phyloP scores from a whole-genome alignment of 1,284 basidiomycete genomes.

The Malassezia restricta region DNA sequence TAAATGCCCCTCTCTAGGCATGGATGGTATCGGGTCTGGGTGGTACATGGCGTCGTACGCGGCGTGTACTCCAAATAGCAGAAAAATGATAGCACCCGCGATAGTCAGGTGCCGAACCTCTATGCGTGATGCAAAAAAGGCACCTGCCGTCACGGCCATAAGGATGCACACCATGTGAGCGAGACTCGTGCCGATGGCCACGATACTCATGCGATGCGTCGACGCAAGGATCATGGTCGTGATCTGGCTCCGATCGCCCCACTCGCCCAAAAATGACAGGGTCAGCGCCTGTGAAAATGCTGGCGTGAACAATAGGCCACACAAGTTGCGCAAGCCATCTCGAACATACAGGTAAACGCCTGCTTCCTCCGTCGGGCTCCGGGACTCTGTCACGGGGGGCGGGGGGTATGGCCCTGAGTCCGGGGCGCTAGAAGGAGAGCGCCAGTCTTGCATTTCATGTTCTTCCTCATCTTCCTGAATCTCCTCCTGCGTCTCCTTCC shows the following conservation, averaged over 20 bases:
- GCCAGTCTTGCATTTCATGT: constrained; percentile 53
- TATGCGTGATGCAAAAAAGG: constrained; percentile 60
- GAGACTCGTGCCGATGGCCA: constrained; percentile 14
- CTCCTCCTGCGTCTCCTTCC: constrained; percentile 56
- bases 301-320: constrained; percentile 70
- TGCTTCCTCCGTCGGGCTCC: neutral
- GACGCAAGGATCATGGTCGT: constrained; percentile 92
- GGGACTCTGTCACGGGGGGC: neutral
- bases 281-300: constrained; percentile 92
- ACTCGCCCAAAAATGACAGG: constrained; percentile 91
- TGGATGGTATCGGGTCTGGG: neutral
- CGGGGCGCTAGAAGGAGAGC: constrained; percentile 14
- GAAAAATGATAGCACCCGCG: constrained; percentile 67
- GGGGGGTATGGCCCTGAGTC: neutral
- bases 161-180: constrained; percentile 12
- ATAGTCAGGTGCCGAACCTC: constrained; percentile 85
- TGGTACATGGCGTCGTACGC: constrained; percentile 49
- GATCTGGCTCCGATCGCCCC: constrained; percentile 95
- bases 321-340: constrained; percentile 69
- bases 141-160: constrained; percentile 9
- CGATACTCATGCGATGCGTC: constrained; percentile 53
- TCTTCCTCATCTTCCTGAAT: constrained; percentile 72
- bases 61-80: constrained; percentile 57
- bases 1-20: neutral
- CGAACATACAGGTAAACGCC: constrained; percentile 20